Evolutionary conservation across 2,329 filamentous ascomycete genomes (phyloP), one percentile per base, ranked within the genome.

Genomic region (Fusarium buxicola): DNA sequence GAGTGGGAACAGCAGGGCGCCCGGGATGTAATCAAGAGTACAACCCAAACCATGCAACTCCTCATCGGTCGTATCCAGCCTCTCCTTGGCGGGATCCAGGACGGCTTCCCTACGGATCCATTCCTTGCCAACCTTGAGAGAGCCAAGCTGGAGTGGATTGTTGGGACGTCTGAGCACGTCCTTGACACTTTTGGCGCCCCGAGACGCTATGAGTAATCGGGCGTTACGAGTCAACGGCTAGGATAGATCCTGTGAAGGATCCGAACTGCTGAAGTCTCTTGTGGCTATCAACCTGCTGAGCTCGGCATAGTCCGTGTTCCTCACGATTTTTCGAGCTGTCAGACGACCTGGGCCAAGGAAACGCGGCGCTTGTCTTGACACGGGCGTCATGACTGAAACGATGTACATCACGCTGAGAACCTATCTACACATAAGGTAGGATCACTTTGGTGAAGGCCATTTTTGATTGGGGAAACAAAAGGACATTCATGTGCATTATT

Each of bases 81-180:
- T 18, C 68, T 78, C 16, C 65, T 78, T 24, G 71, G 68, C 5
- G 69, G 69, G 6, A 76, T 76, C 38, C 70, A 72, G 47, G 75
- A 75, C 21, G 73, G 72, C 13, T 78, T 75, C 65, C 75, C 76
- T 2, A 76, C 75, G 2, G 76, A 78, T 38, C 76, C 76, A 8
- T 78, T 77, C 74, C 67, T 78, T 44, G 72, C 70, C 52, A 76
- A 73, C 46, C 67, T 78, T 6, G 76, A 78, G 50, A 71, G 73
- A 62, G 66, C 56, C 48, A 78, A 78, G 71, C 71, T 78, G 36
- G 76, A 78, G 35, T 77, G 76, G 76, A 75, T 78, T 55, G 68
- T 78, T 25, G 66, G 69, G 31, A 74, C 74, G 5, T 75, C 76
- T 5, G 69, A 77, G 43, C 72, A 75, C 40, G 73, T 78, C 50